phyloP scores from a whole-genome alignment of 495 filamentous ascomycete genomes.

The Penicillium cosmopolitanum region DNA sequence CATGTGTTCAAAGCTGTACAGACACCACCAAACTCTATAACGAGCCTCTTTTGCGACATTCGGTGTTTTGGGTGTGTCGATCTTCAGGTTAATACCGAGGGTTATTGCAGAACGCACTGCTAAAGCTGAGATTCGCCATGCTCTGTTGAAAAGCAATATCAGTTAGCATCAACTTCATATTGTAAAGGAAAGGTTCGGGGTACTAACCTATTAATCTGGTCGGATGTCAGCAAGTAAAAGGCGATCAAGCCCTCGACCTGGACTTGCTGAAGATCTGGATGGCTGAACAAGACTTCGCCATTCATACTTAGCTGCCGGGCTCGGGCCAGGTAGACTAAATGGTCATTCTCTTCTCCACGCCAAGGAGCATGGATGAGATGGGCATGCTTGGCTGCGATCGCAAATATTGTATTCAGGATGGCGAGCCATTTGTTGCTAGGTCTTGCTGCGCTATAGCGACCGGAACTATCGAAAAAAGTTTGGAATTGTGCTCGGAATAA shows the following conservation, averaged over 20 bases:
- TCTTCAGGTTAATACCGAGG: slow-evolving; percentile 69
- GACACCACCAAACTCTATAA: slow-evolving; percentile 66
- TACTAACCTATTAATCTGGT: slow-evolving; percentile 60
- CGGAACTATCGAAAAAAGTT: slow-evolving; percentile 28
- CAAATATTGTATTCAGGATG: slow-evolving; percentile 64
- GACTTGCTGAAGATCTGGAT: slow-evolving; percentile 58
- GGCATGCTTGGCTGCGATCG: slow-evolving; percentile 59
- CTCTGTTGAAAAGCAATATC: slow-evolving; percentile 37
- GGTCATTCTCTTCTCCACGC: slow-evolving; percentile 48
- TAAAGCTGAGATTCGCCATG: slow-evolving; percentile 64
- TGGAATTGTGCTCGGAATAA: slow-evolving; percentile 42
- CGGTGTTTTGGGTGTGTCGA: slow-evolving; percentile 48
- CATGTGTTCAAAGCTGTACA: slow-evolving; percentile 62
- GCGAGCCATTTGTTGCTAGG: slow-evolving; percentile 55
- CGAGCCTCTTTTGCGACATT: slow-evolving; percentile 60
- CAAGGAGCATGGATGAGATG: slow-evolving; percentile 48
- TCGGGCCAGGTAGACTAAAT: slow-evolving; percentile 58
- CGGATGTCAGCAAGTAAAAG: slow-evolving; percentile 59
- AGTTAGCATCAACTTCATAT: background rate
- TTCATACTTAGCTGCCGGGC: slow-evolving; percentile 56
- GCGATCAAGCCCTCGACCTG: slow-evolving; percentile 57
- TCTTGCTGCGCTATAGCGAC: slow-evolving; percentile 24
- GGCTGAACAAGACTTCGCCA: slow-evolving; percentile 48
- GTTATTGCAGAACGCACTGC: slow-evolving; percentile 63
- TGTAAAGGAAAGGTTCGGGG: background rate